Base-by-base conservation (phyloP, 2,329 filamentous ascomycete species). In the Nothopassalora personata region DNA sequence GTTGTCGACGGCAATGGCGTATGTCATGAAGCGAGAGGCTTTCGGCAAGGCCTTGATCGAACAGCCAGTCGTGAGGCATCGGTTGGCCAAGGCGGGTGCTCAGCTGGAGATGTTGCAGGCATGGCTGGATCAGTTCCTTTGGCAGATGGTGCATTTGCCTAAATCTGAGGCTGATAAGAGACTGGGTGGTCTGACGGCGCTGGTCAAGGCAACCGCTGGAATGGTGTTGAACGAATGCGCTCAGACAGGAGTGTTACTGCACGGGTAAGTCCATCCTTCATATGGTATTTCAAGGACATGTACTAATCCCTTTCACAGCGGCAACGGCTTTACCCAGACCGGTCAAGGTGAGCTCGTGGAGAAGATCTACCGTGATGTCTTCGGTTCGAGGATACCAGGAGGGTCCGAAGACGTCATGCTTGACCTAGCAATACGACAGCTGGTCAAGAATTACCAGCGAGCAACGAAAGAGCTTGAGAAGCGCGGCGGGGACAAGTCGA, bases 181-280 rank as follows among this genome's bases (percentile, higher is more conserved):
- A 66, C 76, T 91, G 1, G 88, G 88, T 1, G 88, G 88, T 0
- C 73, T 89, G 67, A 90, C 86, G 2, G 87, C 86, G 2, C 73
- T 90, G 72, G 82, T 83, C n/a, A 91, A 91, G 74, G 88, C 87
- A 0, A 85, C 89, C 67, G 81, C 83, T 0, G 88, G 85, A 1
- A 86, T 88, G 65, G 86, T 90, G 15, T 66, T 90, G 50, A 85
- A 87, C 61, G 85, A 88, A 70, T 88, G 86, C 68, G 86, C 87
- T 2, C 81, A 86, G 66, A 84, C 80, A 53, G 86, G 87, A 1
- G 81, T 89, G 52, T 72, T 91, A 57, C 72, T 91, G 28, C 90
- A 90, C 71, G 88, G 87, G 55, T 56, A 43, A 56, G 58, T 56
- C 13, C 4, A 7, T 15, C 18, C n/a, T 28, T 13, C 13, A 6